phyloP scores from a whole-genome alignment of 192 early-diverging fungal species.

The Coemansia sp. region DNA sequence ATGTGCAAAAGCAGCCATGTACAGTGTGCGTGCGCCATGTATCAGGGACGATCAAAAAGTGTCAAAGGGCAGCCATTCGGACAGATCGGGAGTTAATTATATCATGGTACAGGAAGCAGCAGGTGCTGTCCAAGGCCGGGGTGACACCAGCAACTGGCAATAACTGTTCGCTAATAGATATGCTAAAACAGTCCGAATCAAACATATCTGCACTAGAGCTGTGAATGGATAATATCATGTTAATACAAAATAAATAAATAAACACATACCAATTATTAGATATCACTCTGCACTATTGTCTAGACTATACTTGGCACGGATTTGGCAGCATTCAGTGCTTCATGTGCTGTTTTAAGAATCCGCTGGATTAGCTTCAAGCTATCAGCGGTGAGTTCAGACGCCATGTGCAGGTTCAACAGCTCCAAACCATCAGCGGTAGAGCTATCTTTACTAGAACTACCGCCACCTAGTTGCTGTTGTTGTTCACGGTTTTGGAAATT shows the following conservation, averaged over 20 bases:
- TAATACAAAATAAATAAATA: neutral
- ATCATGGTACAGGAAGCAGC: conserved; percentile 25
- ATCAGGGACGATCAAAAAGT: conserved; percentile 52
- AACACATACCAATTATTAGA: neutral
- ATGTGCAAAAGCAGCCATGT: conserved; percentile 23
- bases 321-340: conserved; percentile 10
- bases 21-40: conserved; percentile 35
- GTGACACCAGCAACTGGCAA: conserved; percentile 2
- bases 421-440: neutral
- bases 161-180: conserved; percentile 6
- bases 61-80: conserved; percentile 39
- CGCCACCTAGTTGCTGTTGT: too few relatives aligned
- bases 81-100: conserved; percentile 40
- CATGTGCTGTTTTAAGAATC: conserved; percentile 17
- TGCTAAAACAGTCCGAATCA: conserved; percentile 42
- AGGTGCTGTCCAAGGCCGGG: conserved; percentile 15
- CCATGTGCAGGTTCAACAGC: neutral
- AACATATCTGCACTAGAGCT: conserved; percentile 43
- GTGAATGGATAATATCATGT: conserved; percentile 2
- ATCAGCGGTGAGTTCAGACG: conserved; percentile 14
- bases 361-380: conserved; percentile 33
- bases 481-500: neutral
- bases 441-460: neutral
- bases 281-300: neutral
- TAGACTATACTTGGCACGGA: neutral